These are phyloP conservation scores for Hypholoma fasciculare DNA, from an alignment of 768 basidiomycete genomes.

Conservation along the genomic window DNA sequence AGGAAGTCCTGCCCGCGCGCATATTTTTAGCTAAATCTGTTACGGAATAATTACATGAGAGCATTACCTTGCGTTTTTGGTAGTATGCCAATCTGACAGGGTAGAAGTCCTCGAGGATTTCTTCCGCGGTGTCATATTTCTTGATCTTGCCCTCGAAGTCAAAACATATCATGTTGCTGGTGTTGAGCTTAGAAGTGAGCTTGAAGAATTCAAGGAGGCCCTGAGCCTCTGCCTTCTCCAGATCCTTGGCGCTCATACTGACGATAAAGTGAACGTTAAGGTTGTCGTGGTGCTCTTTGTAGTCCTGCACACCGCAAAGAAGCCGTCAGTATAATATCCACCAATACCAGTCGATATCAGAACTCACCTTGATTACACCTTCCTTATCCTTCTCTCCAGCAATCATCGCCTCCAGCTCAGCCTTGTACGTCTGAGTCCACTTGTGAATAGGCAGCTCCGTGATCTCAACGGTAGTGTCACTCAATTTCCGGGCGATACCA, in stretches of 20 bases:
- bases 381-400: conserved; percentile 56
- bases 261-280: conserved; percentile 87
- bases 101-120: conserved; percentile 93
- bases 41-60: neutral
- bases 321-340: neutral
- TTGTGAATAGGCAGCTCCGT: conserved; percentile 93
- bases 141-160: conserved; percentile 96
- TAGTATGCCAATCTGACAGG: conserved; percentile 87
- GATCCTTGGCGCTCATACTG: conserved; percentile 74
- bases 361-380: conserved; percentile 71
- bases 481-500: conserved; percentile 73
- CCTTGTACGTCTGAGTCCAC: conserved; percentile 94
- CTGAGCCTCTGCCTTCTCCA: conserved; percentile 87
- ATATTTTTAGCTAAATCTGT: conserved; percentile 9
- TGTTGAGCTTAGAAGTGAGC: conserved; percentile 78
- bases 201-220: conserved; percentile 93
- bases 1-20: conserved; percentile 65
- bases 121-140: conserved; percentile 87
- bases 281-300: conserved; percentile 95
- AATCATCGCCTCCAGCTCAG: conserved; percentile 87
- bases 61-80: conserved; percentile 87
- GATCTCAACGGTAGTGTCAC: conserved; percentile 91
- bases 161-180: conserved; percentile 98
- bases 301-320: conserved; percentile 61
- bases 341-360: neutral